A percentile compares a stretch with the other conserved stretches of the same genome.
Evolutionary conservation across 176 grass and related monocot species (phyloP).

Genomic region (Microstegium vimineum): DNA sequence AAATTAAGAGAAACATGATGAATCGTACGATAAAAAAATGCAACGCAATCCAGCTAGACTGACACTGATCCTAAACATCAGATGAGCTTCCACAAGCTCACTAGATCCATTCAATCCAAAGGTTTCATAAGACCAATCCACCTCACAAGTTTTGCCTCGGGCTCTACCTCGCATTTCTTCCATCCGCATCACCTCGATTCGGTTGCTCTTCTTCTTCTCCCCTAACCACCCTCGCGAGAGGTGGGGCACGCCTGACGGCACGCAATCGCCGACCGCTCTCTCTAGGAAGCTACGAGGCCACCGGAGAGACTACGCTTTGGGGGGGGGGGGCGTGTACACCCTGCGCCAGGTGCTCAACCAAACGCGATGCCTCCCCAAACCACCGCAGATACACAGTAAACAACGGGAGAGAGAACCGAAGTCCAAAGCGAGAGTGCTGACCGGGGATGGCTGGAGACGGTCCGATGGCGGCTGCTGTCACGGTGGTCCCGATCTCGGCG

Average conservation of each 20-base stretch:
- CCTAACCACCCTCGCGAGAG: neutral
- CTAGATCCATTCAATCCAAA: neutral
- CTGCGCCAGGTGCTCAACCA: neutral
- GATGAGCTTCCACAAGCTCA: neutral
- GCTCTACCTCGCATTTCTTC: neutral
- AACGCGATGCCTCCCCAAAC: neutral
- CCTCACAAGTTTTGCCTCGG: neutral
- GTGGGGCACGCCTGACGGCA: neutral
- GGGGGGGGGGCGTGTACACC: neutral
- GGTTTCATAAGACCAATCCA: neutral
- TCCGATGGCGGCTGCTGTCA: neutral
- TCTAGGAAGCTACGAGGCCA: neutral
- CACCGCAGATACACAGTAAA: too few relatives aligned
- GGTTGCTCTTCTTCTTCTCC: neutral
- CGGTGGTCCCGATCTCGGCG: neutral
- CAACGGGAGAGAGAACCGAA: neutral
- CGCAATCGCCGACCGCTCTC: neutral
- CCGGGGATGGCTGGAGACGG: neutral
- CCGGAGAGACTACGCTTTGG: neutral
- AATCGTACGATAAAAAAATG: neutral
- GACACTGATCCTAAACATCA: neutral
- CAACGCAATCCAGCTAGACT: neutral
- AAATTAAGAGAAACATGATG: neutral
- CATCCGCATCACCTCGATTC: neutral
- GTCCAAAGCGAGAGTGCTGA: neutral